Evolutionary conservation across 179 eudicot genomes (phyloP), one percentile per base, ranked within the genome.

Genomic region (Silene coronaria): DNA sequence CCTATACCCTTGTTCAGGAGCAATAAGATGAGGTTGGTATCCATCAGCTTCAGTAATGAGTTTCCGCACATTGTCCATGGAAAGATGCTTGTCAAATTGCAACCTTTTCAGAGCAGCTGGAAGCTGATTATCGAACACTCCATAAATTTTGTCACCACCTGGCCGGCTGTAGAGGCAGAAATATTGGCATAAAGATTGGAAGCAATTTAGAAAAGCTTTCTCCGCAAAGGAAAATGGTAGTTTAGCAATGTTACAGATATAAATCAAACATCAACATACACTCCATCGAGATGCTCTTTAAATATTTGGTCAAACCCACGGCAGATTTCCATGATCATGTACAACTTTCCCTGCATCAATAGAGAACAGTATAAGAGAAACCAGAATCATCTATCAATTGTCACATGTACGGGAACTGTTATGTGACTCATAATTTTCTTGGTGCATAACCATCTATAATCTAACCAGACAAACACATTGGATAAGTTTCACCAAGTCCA

Each of bases 221-320:
- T 14, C 45, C 6, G 13, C 69, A 32, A 6, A 19, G 3, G 23
- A 17, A 28, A 65, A 65, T 8, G 8, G 67, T 7, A 30, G 38
- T 10, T 67, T 27, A 34, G 71, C 30, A 45, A 69, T 21, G 13
- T 21, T 45, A 45, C 28, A 66, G 17, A 48, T 24, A 13, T 46
- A 70, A 24, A 70, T 70, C 2, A 57, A 24, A 70, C 17, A 36
- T 48, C 13, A 26, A 84, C 96, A 67, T 92, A 94, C 98, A 83
- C 78, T 74, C 98, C 98, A 87, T 94, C 98, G 67, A 94, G 98
- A 87, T 92, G 98, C 82, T 94, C 98, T 82, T 94, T 94, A 72
- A 89, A 94, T 46, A 77, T 89, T 83, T 91, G 95, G 84, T 94
- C 98, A 81, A 94, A 94, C 75, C 78, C 85, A 30, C 98, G 96